These are phyloP conservation scores for Pseudocercospora cruenta DNA, from an alignment of 2,329 filamentous ascomycete genomes.

Conservation along the genomic window DNA sequence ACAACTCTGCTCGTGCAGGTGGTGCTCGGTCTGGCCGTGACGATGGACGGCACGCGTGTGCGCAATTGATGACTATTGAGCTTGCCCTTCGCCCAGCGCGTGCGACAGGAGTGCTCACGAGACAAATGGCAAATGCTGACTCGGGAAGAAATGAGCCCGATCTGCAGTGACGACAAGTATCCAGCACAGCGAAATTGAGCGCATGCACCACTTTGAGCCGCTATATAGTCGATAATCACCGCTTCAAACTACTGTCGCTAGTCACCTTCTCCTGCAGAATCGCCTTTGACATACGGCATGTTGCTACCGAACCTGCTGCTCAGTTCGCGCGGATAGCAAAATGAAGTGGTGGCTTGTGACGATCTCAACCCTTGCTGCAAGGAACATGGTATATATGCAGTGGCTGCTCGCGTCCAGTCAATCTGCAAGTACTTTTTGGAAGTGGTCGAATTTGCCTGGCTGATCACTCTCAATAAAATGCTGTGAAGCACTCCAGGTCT, in stretches of 20 bases:
- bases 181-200: constrained; percentile 9
- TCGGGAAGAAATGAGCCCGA: constrained; percentile 14
- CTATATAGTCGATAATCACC: constrained; percentile 3
- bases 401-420: constrained; percentile 9
- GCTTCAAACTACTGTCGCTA: background rate
- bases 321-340: background rate
- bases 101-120: constrained; percentile 13
- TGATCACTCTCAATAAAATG: constrained; percentile 22
- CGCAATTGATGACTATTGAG: background rate
- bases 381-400: constrained; percentile 17
- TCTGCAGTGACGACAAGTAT: constrained; percentile 3
- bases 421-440: background rate
- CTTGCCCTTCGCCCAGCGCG: constrained; percentile 3
- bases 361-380: constrained; percentile 12
- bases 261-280: background rate
- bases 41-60: background rate
- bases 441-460: constrained; percentile 17
- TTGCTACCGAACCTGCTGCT: constrained; percentile 10
- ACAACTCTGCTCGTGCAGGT: background rate
- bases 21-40: background rate
- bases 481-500: constrained; percentile 17
- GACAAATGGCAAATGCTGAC: constrained; percentile 14
- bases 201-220: constrained; percentile 4
- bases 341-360: background rate
- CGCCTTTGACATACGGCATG: background rate